These are phyloP conservation scores for Artemisia annua DNA, from an alignment of 129 eudicot genomes.

Conservation along the genomic window DNA sequence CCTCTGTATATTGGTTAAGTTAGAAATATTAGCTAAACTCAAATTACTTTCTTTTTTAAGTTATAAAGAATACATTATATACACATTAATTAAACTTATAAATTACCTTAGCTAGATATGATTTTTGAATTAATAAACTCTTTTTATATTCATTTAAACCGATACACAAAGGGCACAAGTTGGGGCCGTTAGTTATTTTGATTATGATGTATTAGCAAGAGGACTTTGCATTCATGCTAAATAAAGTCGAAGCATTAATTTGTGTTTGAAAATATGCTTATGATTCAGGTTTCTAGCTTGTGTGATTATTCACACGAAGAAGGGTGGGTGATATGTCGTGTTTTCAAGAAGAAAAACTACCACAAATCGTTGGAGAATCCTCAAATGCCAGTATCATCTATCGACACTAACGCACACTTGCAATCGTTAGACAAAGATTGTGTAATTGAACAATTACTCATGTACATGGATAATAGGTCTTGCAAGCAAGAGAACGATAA, in stretches of 20 bases:
- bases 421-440: constrained; percentile 26
- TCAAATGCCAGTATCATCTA: constrained; percentile 23
- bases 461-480: constrained; percentile 39
- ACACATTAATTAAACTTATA: no score
- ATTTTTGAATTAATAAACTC: no score
- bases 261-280: not conserved
- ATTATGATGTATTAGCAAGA: not conserved
- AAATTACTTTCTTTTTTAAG: no score
- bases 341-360: constrained; percentile 79
- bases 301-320: constrained; percentile 56
- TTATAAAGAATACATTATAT: no score
- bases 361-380: constrained; percentile 41
- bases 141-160: no score
- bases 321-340: constrained; percentile 85
- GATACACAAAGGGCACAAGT: not conserved
- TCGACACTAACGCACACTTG: constrained; percentile 20
- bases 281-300: constrained; percentile 28
- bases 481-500: constrained; percentile 40
- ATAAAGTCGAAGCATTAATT: not conserved
- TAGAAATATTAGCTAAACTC: no score
- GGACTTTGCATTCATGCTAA: not conserved
- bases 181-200: not conserved
- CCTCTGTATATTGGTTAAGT: no score
- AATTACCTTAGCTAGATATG: no score
- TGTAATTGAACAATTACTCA: constrained; percentile 51